Percentiles rank a stretch among this genome's conserved stretches.
Conservation (phyloP, 495 filamentous ascomycete genomes). For the Hypoxylon fuscum region DNA sequence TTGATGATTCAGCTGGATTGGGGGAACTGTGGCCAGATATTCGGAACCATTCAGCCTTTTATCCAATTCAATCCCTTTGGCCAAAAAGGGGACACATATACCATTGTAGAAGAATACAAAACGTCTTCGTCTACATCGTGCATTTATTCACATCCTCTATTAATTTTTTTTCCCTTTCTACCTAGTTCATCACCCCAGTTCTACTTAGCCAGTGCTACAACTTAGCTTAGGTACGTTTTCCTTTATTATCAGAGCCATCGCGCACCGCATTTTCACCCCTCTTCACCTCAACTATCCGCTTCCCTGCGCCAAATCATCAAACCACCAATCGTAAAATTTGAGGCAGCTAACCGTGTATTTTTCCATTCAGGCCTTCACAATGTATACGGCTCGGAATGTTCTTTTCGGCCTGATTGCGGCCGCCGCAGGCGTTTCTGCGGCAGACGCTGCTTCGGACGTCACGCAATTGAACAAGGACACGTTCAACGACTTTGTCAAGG, state of each 20-base stretch:
- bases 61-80: slow-evolving; percentile 21
- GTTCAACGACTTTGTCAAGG: slow-evolving; percentile 84
- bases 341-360: slow-evolving; percentile 21
- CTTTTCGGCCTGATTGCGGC: slow-evolving; percentile 65
- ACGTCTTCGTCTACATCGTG: slow-evolving; percentile 21
- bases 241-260: not conserved
- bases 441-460: slow-evolving; percentile 74
- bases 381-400: slow-evolving; percentile 64
- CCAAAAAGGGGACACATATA: slow-evolving; percentile 47
- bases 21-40: slow-evolving; percentile 37
- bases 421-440: slow-evolving; percentile 67
- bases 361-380: slow-evolving; percentile 46
- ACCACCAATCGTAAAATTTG: not conserved
- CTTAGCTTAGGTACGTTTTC: slow-evolving; percentile 25
- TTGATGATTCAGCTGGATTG: slow-evolving; percentile 38
- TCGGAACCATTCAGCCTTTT: slow-evolving; percentile 42
- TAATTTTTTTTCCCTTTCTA: slow-evolving; percentile 7
- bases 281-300: not conserved
- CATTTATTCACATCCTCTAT: too few species aligned
- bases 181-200: slow-evolving; percentile 10
- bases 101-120: slow-evolving; percentile 37
- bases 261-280: slow-evolving; percentile 1
- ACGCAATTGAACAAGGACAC: slow-evolving; percentile 83
- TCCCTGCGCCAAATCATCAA: not conserved
- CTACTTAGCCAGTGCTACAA: slow-evolving; percentile 27